phyloP scores from a whole-genome alignment of 2,329 filamentous ascomycete genomes.

The Coniella vitis region DNA sequence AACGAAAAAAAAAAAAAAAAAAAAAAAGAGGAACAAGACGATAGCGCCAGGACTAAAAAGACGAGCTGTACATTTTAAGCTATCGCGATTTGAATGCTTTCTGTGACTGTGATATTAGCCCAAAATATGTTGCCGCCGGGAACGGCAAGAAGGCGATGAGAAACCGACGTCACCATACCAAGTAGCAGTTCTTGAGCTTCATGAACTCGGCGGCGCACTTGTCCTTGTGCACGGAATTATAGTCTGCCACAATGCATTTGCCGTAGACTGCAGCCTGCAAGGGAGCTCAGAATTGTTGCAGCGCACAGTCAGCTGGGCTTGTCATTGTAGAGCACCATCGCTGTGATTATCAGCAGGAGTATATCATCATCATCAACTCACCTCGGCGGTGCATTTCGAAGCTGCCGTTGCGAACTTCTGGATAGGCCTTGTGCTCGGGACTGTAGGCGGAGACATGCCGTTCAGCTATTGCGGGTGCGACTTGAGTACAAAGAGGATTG shows the following conservation, averaged over 20 bases:
- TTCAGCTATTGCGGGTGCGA: no score
- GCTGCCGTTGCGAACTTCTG: slow-evolving; percentile 48
- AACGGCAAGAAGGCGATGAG: not conserved
- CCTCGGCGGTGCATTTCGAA: slow-evolving; percentile 50
- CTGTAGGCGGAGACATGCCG: slow-evolving; percentile 13
- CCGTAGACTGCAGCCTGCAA: slow-evolving; percentile 75
- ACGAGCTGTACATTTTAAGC: not conserved
- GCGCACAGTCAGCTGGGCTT: not conserved
- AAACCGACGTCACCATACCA: slow-evolving; percentile 54
- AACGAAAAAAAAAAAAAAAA: not conserved
- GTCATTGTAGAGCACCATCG: not conserved
- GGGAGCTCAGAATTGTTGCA: not conserved
- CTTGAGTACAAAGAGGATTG: not conserved
- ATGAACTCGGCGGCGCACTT: slow-evolving; percentile 85
- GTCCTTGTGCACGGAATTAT: slow-evolving; percentile 83
- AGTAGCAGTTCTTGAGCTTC: slow-evolving; percentile 76
- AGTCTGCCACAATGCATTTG: slow-evolving; percentile 85
- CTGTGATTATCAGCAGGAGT: not conserved
- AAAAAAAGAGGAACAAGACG: not conserved
- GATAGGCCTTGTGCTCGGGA: slow-evolving; percentile 40
- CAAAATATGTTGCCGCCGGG: not conserved
- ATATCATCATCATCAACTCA: slow-evolving; percentile 22
- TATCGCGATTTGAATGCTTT: slow-evolving; percentile 13
- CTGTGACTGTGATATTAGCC: slow-evolving; percentile 1
- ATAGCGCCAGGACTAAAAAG: not conserved